phyloP scores from a whole-genome alignment of 1,284 basidiomycete species.

The Termitomyces sp. region DNA sequence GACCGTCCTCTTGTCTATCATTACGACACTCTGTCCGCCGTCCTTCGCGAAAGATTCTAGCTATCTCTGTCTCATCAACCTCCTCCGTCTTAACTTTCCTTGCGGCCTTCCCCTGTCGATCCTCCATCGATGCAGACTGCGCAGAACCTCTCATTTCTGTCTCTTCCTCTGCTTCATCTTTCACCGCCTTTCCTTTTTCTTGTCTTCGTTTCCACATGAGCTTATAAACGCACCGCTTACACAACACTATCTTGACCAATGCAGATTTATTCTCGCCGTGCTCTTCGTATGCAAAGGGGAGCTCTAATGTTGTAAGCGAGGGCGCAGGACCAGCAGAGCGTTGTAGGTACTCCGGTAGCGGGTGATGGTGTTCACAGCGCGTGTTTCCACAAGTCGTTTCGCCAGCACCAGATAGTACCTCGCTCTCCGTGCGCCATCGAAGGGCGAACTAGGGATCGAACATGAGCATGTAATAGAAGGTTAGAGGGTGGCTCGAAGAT shows the following conservation, averaged over 20 bases:
- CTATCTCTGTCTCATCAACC: neutral
- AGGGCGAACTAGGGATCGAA: slow-evolving; percentile 63
- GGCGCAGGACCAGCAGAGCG: slow-evolving; percentile 23
- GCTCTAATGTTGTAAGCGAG: slow-evolving; percentile 64
- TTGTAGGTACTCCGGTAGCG: slow-evolving; percentile 21
- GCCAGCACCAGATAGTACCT: slow-evolving; percentile 80
- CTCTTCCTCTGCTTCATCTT: slow-evolving; percentile 8
- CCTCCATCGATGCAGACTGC: neutral
- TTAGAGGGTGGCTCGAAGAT: neutral
- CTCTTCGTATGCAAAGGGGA: slow-evolving; percentile 86
- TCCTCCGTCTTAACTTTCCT: neutral
- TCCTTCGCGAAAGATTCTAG: slow-evolving; percentile 4
- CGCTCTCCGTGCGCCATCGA: slow-evolving; percentile 86
- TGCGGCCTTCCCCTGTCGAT: slow-evolving; percentile 8
- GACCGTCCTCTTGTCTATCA: slow-evolving; percentile 4
- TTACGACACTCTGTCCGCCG: slow-evolving; percentile 11
- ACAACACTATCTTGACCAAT: slow-evolving; percentile 86
- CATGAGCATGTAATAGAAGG: neutral
- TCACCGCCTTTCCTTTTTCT: slow-evolving; percentile 42
- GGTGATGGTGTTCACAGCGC: slow-evolving; percentile 67
- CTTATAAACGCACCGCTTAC: slow-evolving; percentile 72
- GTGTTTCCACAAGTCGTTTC: slow-evolving; percentile 86
- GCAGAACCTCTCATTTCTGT: neutral
- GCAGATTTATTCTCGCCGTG: slow-evolving; percentile 71
- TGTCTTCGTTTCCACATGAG: slow-evolving; percentile 80